phyloP scores from a whole-genome alignment of 495 filamentous ascomycete genomes.

The Delitschia confertaspora region DNA sequence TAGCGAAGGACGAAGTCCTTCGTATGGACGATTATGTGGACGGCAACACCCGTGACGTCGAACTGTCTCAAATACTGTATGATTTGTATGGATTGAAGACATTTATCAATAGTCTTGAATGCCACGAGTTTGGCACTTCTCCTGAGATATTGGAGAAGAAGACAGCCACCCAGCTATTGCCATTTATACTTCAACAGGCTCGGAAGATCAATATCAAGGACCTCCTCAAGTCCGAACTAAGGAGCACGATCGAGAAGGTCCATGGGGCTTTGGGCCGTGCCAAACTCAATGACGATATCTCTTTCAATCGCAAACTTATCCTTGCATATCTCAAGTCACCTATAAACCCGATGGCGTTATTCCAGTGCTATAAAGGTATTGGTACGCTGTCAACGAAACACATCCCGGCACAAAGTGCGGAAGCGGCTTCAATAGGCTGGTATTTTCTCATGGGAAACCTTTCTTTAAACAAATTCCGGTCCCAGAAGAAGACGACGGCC shows the following conservation, averaged over 20 bases:
- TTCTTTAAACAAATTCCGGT: slow-evolving; percentile 76
- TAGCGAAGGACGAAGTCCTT: slow-evolving; percentile 66
- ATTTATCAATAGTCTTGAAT: slow-evolving; percentile 54
- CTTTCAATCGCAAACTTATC: slow-evolving; percentile 66
- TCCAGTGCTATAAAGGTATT: slow-evolving; percentile 65
- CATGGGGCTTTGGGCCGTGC: slow-evolving; percentile 58
- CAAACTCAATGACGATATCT: slow-evolving; percentile 59
- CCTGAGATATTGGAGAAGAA: slow-evolving; percentile 65
- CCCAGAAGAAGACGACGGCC: slow-evolving; percentile 67
- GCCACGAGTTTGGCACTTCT: slow-evolving; percentile 67
- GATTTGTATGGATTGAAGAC: slow-evolving; percentile 81
- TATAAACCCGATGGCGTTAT: slow-evolving; percentile 74
- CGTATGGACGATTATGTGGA: slow-evolving; percentile 35
- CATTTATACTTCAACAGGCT: slow-evolving; percentile 71
- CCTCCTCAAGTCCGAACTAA: slow-evolving; percentile 79
- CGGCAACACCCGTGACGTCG: slow-evolving; percentile 41
- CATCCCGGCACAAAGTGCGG: slow-evolving; percentile 43
- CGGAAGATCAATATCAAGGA: slow-evolving; percentile 84
- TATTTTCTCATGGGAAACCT: slow-evolving; percentile 87
- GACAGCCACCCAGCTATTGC: slow-evolving; percentile 68
- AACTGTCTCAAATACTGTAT: slow-evolving; percentile 78
- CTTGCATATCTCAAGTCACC: slow-evolving; percentile 67
- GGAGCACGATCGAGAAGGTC: slow-evolving; percentile 80
- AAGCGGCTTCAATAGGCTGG: slow-evolving; percentile 76
- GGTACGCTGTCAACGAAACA: slow-evolving; percentile 50